Conservation (phyloP, 306 rosid species). For the Vicia sativa region DNA sequence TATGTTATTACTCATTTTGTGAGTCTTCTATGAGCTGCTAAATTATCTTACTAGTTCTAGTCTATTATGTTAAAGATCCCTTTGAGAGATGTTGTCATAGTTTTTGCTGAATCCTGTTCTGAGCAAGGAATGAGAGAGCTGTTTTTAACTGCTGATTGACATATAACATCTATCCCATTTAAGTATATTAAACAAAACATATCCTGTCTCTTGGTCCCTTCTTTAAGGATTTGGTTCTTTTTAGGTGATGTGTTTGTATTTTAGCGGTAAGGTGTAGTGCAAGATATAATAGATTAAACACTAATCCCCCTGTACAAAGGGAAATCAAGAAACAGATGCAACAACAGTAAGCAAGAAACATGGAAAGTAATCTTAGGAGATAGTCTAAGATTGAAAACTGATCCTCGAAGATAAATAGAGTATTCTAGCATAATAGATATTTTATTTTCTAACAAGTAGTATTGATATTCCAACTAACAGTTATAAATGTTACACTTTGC, state of each 20-base stretch:
- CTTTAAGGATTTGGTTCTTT: constrained; percentile 7
- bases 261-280: background rate
- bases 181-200: background rate
- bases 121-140: constrained; percentile 8
- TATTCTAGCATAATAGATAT: background rate
- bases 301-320: background rate
- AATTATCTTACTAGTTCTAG: constrained; percentile 28
- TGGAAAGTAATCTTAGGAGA: background rate
- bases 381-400: background rate
- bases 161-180: constrained; percentile 8
- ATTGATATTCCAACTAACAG: background rate
- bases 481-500: background rate
- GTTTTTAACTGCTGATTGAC: constrained; percentile 23
- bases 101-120: constrained; percentile 11
- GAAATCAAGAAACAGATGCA: background rate
- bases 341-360: background rate
- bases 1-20: background rate
- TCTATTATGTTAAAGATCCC: constrained; percentile 1
- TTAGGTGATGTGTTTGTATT: background rate
- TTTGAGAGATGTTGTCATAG: constrained; percentile 4
- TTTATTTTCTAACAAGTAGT: background rate
- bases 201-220: background rate
- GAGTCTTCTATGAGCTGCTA: constrained; percentile 4
- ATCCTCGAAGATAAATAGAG: background rate
- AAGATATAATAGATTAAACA: background rate